phyloP scores from a whole-genome alignment of 805 yeast species.

The Blastobotrys mokoenaii region DNA sequence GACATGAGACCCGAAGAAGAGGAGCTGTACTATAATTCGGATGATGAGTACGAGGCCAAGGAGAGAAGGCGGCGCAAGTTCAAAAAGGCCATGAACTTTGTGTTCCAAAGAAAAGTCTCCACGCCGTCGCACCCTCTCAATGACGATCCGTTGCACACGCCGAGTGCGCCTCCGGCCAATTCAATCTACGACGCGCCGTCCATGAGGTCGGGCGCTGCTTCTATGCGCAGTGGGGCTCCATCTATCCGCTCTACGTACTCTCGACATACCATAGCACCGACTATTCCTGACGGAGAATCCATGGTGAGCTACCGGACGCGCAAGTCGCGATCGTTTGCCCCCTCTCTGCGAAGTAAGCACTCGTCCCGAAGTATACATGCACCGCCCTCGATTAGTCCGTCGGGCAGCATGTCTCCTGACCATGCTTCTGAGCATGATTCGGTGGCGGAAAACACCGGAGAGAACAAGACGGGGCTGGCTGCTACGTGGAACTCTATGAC shows the following conservation, averaged over 20 bases:
- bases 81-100: slow-evolving; percentile 2
- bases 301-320: not conserved
- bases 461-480: not conserved
- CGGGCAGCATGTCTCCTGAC: no score
- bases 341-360: not conserved
- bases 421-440: no score
- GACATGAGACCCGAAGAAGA: not conserved
- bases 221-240: not conserved
- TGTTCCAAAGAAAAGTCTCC: not conserved
- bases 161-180: not conserved
- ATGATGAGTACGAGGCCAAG: slow-evolving; percentile 6
- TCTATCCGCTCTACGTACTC: not conserved
- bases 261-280: slow-evolving; percentile 2
- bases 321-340: not conserved
- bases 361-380: not conserved
- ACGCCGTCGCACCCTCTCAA: not conserved
- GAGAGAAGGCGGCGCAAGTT: slow-evolving; percentile 1
- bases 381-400: not conserved
- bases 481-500: not conserved
- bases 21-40: slow-evolving; percentile 5
- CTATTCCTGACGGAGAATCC: not conserved
- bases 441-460: no score
- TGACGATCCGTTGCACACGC: not conserved
- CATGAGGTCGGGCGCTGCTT: not conserved
- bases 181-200: not conserved